Evolutionary conservation across 139 green algal species (phyloP).

Genomic region (Micractinium sp.): DNA sequence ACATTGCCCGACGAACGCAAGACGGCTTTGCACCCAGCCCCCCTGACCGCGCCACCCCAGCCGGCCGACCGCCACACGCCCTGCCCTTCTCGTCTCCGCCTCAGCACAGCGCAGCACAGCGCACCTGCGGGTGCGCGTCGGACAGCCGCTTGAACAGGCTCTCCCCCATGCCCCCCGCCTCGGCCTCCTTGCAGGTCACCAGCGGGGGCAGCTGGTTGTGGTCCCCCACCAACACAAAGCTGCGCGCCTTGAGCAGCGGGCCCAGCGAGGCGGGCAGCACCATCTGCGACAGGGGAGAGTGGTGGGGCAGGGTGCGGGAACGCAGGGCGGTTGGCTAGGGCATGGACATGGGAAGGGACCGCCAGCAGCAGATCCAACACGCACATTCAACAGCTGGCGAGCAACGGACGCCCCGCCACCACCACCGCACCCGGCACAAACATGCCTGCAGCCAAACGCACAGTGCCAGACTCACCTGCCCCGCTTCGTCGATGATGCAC

Average conservation of each 20-base stretch:
- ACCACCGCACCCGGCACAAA: no score
- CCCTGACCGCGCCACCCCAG: no score
- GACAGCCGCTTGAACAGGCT: constrained; percentile 86
- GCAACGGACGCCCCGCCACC: no score
- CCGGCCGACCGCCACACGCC: no score
- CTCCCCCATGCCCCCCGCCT: constrained; percentile 67
- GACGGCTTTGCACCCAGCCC: not conserved
- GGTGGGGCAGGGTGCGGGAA: not conserved
- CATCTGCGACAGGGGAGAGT: constrained; percentile 15
- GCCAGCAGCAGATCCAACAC: no score
- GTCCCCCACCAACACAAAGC: constrained; percentile 85
- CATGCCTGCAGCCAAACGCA: no score
- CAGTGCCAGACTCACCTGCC: constrained; percentile 73
- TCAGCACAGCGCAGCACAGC: not conserved
- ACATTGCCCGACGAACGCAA: not conserved
- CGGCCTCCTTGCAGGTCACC: constrained; percentile 63
- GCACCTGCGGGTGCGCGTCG: constrained; percentile 82
- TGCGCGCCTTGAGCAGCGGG: constrained; percentile 69
- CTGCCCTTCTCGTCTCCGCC: no score
- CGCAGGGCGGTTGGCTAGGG: not conserved
- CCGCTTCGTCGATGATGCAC: constrained; percentile 96
- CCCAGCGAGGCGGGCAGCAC: constrained; percentile 49
- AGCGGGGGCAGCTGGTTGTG: constrained; percentile 85
- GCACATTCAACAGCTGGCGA: no score
- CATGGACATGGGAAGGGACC: no score